Base-by-base conservation (phyloP, 2,329 filamentous ascomycete species). In the Corniculantispora saksenae region DNA sequence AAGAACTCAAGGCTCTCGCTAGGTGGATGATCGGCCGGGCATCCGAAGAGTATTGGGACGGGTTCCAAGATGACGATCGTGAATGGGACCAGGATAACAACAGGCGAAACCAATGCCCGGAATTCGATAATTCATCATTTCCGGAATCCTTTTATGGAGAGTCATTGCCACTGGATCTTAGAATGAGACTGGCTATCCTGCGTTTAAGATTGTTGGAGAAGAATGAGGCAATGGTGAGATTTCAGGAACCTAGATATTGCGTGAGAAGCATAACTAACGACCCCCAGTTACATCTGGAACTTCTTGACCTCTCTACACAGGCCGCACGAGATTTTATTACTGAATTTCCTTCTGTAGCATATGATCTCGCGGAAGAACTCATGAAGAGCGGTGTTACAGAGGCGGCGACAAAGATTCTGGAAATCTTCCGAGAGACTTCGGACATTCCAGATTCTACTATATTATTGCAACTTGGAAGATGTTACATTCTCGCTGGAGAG, bases 1-100 rank as follows among this genome's bases (percentile, higher is more conserved):
- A 77, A 32, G 86, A 90, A 67, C 81, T 96, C 15, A 95, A 91
- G 74, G 82, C 82, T 2, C 77, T 97, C 19, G 86, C 91, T 25
- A 84, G 96, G 64, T 97, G 93, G 93, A 82, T 97, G 63, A 82
- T 97, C 47, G 91, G 92, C 10, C 88, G 95, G 57, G 80, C 83
- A 43, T 80, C 85, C 5, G 94, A 99, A 74, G 76, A 72, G 0
- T 92, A 88, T 72, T 99, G 95, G 95, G 90, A 96, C 65, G 74
- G 83, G 10, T 83, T 85, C 68, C 81, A 84, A 35, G 82, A 86
- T 6, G 92, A 97, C 73, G 93, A 97, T 75, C 85, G 93, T 64
- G 95, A 99, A 78, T 99, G 93, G 87, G 95, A 99, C 74, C 78
- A 85, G 6, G 84, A 89, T 53, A 87, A 93, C 72, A 82, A 84